These are phyloP conservation scores for Aciculoconidium aculeatum DNA, from an alignment of 805 yeast species.

Conservation along the genomic window DNA sequence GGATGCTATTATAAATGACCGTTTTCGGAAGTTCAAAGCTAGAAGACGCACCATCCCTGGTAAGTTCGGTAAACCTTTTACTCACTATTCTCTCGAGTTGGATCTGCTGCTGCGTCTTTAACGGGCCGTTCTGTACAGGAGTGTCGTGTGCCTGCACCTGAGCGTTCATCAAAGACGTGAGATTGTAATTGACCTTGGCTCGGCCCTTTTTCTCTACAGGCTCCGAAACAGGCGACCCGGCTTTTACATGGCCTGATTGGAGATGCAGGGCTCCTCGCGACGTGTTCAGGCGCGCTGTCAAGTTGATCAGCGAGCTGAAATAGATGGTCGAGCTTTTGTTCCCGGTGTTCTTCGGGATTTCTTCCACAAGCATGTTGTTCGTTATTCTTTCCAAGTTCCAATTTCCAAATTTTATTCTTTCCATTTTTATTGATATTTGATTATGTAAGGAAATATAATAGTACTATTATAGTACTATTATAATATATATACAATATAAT, in stretches of 20 bases:
- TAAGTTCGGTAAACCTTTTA: constrained; percentile 30
- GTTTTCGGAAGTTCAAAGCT: constrained; percentile 39
- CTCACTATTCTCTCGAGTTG: constrained; percentile 35
- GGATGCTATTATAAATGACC: constrained; percentile 30
- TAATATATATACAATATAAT: no score
- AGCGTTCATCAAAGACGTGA: constrained; percentile 37
- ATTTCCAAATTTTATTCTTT: no score
- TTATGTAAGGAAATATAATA: no score
- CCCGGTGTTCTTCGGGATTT: constrained; percentile 29
- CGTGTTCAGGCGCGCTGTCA: constrained; percentile 33
- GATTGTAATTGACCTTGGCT: constrained; percentile 40
- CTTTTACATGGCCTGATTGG: no score
- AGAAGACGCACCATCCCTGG: constrained; percentile 23
- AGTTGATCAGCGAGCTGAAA: constrained; percentile 36
- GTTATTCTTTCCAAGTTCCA: no score
- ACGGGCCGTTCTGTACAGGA: constrained; percentile 25
- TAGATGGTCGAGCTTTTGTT: constrained; percentile 32
- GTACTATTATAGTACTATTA: no score
- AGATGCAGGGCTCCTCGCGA: constrained; percentile 11
- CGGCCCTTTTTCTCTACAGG: constrained; percentile 25
- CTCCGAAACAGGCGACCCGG: constrained; percentile 14
- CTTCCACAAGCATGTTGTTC: constrained; percentile 35
- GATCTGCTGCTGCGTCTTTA: constrained; percentile 37
- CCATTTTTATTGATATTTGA: no score
- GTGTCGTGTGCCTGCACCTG: constrained; percentile 31